Percentiles rank a stretch among this genome's conserved stretches.
Conservation (phyloP, 148 eudicot genomes). For the Mesembryanthemum crystallinum region DNA sequence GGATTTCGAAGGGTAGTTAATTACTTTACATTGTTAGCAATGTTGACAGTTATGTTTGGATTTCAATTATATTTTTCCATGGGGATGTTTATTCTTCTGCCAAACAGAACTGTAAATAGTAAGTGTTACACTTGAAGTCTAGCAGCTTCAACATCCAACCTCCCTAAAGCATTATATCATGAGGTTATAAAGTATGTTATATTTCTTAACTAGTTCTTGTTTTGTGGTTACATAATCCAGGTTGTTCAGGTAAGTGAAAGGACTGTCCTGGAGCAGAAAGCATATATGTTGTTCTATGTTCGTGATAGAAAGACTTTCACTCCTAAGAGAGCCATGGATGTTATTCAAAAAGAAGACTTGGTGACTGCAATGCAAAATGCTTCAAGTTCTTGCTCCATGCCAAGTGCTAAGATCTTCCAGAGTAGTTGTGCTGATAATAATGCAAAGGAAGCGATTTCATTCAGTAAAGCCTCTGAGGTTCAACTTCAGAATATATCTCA, state of each 20-base stretch:
- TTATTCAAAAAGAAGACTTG: constrained; percentile 43
- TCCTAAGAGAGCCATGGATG: constrained; percentile 49
- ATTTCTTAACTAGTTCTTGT: neutral
- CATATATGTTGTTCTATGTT: constrained; percentile 91
- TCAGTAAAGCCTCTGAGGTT: too few relatives aligned
- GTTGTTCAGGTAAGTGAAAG: constrained; percentile 77
- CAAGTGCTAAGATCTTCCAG: constrained; percentile 17
- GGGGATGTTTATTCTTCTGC: neutral
- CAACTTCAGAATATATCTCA: too few relatives aligned
- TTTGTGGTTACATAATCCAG: constrained; percentile 41
- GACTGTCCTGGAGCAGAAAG: constrained; percentile 80
- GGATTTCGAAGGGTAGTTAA: too few relatives aligned
- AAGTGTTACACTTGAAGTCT: too few relatives aligned
- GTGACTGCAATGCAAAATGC: constrained; percentile 38
- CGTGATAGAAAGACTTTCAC: constrained; percentile 48
- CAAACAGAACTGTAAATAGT: too few relatives aligned
- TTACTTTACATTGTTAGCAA: neutral
- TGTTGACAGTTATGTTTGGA: neutral
- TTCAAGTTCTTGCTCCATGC: constrained; percentile 25
- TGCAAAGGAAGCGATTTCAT: constrained; percentile 9
- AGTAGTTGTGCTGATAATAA: constrained; percentile 21
- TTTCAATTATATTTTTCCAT: neutral
- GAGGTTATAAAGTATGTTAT: neutral
- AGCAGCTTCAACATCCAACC: too few relatives aligned
- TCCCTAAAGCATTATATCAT: too few relatives aligned